phyloP scores from a whole-genome alignment of 306 rosid species.

The Ochetophila trinervis region DNA sequence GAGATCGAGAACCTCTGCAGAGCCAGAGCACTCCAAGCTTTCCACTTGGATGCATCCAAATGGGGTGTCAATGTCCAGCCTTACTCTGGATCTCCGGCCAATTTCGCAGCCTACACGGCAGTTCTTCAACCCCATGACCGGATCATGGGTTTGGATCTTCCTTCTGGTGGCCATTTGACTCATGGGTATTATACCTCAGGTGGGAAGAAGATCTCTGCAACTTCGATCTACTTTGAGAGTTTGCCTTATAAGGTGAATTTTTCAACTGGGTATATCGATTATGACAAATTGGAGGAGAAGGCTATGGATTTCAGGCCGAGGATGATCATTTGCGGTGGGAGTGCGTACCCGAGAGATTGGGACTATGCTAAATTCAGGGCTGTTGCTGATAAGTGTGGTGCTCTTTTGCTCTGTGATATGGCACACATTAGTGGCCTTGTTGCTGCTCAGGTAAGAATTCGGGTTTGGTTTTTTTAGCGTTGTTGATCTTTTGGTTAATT shows the following conservation, averaged over 20 bases:
- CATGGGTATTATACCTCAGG: conserved; percentile 92
- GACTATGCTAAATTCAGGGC: conserved; percentile 58
- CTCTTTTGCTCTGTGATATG: conserved; percentile 84
- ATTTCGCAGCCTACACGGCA: conserved; percentile 95
- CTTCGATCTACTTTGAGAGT: conserved; percentile 93
- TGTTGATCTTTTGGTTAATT: neutral
- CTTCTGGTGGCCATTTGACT: conserved; percentile 85
- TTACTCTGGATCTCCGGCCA: conserved; percentile 88
- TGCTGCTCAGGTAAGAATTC: conserved; percentile 68
- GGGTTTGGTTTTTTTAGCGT: neutral
- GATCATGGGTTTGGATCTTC: conserved; percentile 90
- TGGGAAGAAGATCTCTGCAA: conserved; percentile 93
- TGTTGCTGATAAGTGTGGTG: conserved; percentile 83
- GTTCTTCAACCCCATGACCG: conserved; percentile 87
- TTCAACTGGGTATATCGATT: conserved; percentile 60
- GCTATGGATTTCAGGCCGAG: conserved; percentile 88
- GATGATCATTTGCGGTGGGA: conserved; percentile 87
- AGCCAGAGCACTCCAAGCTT: conserved; percentile 74
- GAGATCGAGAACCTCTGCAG: conserved; percentile 81
- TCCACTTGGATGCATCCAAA: conserved; percentile 43
- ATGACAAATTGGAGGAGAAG: conserved; percentile 84
- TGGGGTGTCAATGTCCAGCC: conserved; percentile 98
- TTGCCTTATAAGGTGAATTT: conserved; percentile 81
- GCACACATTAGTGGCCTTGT: conserved; percentile 97
- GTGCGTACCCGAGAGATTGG: conserved; percentile 95